A percentile compares a stretch with the other conserved stretches of the same genome.
Conservation (phyloP, 106 monocot genomes). For the Agapanthus africanus region DNA sequence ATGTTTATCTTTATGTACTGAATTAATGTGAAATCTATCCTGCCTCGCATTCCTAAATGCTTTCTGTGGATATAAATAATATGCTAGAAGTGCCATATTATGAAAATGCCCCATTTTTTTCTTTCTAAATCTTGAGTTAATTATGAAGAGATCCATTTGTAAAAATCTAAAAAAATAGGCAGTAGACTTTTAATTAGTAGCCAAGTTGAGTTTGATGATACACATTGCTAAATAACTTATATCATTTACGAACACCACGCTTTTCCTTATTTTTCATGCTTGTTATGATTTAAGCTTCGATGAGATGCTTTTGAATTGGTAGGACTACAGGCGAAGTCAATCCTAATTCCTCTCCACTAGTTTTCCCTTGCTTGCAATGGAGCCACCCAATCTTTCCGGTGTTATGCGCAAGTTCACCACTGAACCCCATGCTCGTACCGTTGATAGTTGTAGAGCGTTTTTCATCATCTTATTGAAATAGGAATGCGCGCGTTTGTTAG, state of each 20-base stretch:
- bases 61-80: too few relatives aligned
- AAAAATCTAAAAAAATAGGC: neutral
- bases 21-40: too few relatives aligned
- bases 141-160: neutral
- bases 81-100: too few relatives aligned
- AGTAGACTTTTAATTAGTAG: neutral
- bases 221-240: neutral
- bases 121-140: neutral
- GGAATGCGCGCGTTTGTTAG: too few relatives aligned
- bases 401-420: too few relatives aligned
- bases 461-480: too few relatives aligned
- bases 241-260: neutral
- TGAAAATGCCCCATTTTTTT: neutral
- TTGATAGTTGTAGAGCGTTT: too few relatives aligned
- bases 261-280: neutral
- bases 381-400: too few relatives aligned
- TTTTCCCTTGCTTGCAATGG: conserved; percentile 6
- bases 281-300: neutral
- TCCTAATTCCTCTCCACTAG: neutral
- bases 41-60: too few relatives aligned
- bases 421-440: too few relatives aligned
- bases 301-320: neutral
- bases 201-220: neutral
- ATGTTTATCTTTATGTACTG: too few relatives aligned
- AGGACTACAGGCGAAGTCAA: neutral